These are phyloP conservation scores for Rhizopogon rudus DNA, from an alignment of 768 basidiomycete species.

Conservation along the genomic window DNA sequence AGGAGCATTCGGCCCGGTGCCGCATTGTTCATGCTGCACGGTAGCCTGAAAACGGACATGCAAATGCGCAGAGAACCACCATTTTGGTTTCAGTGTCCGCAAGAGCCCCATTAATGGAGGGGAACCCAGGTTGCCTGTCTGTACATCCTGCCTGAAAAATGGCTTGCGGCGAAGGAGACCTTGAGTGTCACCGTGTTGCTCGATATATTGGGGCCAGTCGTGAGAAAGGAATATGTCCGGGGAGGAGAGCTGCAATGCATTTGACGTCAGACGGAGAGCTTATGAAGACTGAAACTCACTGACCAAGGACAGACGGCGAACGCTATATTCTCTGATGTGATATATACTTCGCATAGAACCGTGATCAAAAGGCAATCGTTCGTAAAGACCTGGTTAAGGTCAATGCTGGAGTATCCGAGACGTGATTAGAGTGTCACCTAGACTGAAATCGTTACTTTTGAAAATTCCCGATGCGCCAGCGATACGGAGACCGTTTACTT, in stretches of 20 bases:
- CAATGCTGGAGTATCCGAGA: background rate
- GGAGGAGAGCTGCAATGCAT: constrained; percentile 42
- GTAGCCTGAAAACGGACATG: constrained; percentile 83
- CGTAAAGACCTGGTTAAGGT: constrained; percentile 58
- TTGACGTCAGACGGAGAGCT: background rate
- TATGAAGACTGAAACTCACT: constrained; percentile 12
- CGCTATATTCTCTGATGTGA: constrained; percentile 83
- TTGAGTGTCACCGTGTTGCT: constrained; percentile 67
- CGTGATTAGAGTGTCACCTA: constrained; percentile 38
- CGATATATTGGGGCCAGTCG: constrained; percentile 92
- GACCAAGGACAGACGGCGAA: constrained; percentile 74
- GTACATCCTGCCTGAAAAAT: constrained; percentile 70
- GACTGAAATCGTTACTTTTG: constrained; percentile 67
- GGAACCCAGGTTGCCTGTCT: constrained; percentile 68
- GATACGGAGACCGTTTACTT: constrained; percentile 83
- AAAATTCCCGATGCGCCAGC: constrained; percentile 93
- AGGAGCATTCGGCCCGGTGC: constrained; percentile 1
- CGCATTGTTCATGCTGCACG: constrained; percentile 37
- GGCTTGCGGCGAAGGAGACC: constrained; percentile 70
- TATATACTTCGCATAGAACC: constrained; percentile 78
- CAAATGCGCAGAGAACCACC: constrained; percentile 94
- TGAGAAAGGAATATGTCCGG: constrained; percentile 87
- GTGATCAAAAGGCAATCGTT: constrained; percentile 76
- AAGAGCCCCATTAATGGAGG: constrained; percentile 82
- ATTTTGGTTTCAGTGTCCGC: constrained; percentile 61